A percentile compares a stretch with the other conserved stretches of the same genome.
These are phyloP conservation scores for Amyloporia xantha DNA, from an alignment of 768 basidiomycete species.

Conservation along the genomic window DNA sequence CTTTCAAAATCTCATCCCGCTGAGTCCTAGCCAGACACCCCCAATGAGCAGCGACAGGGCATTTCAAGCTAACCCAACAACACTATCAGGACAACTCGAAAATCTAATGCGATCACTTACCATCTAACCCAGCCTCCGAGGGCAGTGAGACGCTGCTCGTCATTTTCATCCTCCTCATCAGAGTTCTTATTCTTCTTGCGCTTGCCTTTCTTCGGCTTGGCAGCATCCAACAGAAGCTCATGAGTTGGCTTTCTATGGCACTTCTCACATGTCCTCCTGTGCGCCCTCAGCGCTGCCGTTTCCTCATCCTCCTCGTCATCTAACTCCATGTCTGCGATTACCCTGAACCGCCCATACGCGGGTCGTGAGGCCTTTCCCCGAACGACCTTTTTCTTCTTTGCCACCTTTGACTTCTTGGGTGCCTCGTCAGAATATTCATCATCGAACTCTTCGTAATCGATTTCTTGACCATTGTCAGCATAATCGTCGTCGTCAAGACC, in stretches of 20 bases:
- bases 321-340: constrained; percentile 32
- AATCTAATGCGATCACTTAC: constrained; percentile 33
- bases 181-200: constrained; percentile 34
- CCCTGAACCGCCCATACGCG: constrained; percentile 43
- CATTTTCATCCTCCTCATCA: constrained; percentile 50
- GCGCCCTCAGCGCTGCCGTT: constrained; percentile 45
- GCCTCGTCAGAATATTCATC: constrained; percentile 11
- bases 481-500: constrained; percentile 18
- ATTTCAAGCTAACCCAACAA: constrained; percentile 50
- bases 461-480: constrained; percentile 7
- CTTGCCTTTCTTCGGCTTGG: constrained; percentile 31
- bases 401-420: constrained; percentile 16
- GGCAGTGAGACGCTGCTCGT: constrained; percentile 40
- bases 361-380: constrained; percentile 35
- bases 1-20: constrained; percentile 67
- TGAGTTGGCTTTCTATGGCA: constrained; percentile 60
- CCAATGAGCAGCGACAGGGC: constrained; percentile 75
- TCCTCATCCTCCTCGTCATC: constrained; percentile 49
- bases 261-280: constrained; percentile 66
- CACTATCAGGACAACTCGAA: constrained; percentile 8
- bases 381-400: constrained; percentile 30
- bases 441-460: constrained; percentile 18
- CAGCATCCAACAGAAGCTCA: constrained; percentile 30
- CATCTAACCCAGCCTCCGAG: constrained; percentile 85
- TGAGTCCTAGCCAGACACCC: constrained; percentile 59